Evolutionary conservation across 768 basidiomycete genomes (phyloP), one percentile per base, ranked within the genome.

Genomic region (Heimioporus sp.): DNA sequence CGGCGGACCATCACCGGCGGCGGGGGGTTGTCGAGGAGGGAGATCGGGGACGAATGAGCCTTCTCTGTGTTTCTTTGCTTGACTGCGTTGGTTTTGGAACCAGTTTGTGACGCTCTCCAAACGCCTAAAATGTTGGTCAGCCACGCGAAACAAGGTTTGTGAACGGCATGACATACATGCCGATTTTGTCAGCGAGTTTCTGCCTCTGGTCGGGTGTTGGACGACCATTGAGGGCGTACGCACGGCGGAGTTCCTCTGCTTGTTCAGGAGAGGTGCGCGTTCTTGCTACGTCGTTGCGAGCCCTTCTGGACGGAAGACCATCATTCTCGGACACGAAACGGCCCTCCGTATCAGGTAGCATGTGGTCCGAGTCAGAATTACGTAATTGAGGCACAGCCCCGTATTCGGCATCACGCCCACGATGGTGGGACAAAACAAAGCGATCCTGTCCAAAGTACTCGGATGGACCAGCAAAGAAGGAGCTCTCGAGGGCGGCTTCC

Each of bases 61-160:
- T 55, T 87, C 84, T 58, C 76, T 80, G 59, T 78, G 79, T 72
- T 86, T 87, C 74, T 85, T 86, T 31, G 86, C 81, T 57, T 85
- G 78, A 66, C 82, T 88, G 60, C 87, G 86, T 63, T 91, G 87
- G 62, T 90, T 89, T 75, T 90, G 88, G 67, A 91, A 91, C 90
- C 89, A 90, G 64, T 91, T 90, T 2, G 85, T 89, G 51, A 91
- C 83, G 51, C 82, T 87, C 69, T 88, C 83, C 70, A 86, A 79
- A 56, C 81, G 85, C 87, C 89, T 91, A 55, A 67, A 60, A 66
- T 62, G 65, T 55, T 40, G 20, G 48, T 72, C 49, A 71, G 64
- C 61, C 58, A 54, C 44, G 42, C 7, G 46, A 50, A 43, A 57
- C 36, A 55, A 53, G 39, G 47, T 47, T 55, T 35, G 34, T n/a